A percentile compares a stretch with the other conserved stretches of the same genome.
phyloP scores from a whole-genome alignment of 805 yeast genomes.

The Cyberlindnera saturnus region DNA sequence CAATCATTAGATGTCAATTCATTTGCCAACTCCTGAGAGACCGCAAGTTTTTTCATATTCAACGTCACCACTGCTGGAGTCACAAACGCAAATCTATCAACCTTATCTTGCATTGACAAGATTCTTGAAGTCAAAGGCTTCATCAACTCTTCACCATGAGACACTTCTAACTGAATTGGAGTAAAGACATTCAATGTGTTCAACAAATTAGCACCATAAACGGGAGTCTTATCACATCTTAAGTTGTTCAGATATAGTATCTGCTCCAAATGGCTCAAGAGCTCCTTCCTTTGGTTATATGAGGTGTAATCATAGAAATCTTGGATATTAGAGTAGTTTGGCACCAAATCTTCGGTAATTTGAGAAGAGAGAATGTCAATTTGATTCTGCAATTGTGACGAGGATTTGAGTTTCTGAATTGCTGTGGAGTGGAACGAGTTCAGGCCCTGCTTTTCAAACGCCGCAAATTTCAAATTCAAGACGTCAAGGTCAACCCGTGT shows the following conservation, averaged over 20 bases:
- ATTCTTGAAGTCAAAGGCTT: conserved; percentile 38
- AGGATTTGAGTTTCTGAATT: conserved; percentile 40
- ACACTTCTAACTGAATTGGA: conserved; percentile 20
- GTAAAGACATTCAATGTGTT: conserved; percentile 31
- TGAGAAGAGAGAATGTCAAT: conserved; percentile 35
- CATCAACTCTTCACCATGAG: conserved; percentile 27
- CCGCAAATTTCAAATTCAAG: conserved; percentile 57
- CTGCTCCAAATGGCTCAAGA: conserved; percentile 50
- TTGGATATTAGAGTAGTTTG: conserved; percentile 34
- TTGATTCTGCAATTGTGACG: conserved; percentile 38
- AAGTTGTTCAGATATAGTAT: conserved; percentile 55
- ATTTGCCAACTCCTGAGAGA: conserved; percentile 33
- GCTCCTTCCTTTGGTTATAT: conserved; percentile 43
- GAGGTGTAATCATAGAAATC: conserved; percentile 55
- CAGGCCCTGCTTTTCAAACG: conserved; percentile 25
- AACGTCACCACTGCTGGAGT: conserved; percentile 83
- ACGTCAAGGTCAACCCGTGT: conserved; percentile 42
- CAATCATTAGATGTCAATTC: conserved; percentile 26
- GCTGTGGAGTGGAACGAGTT: conserved; percentile 43
- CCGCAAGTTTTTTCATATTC: conserved; percentile 52
- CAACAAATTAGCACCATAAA: conserved; percentile 59
- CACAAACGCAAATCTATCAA: conserved; percentile 76
- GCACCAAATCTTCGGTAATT: conserved; percentile 23
- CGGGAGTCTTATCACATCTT: conserved; percentile 60
- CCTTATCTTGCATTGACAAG: conserved; percentile 36